Evolutionary conservation across 2,329 filamentous ascomycete genomes (phyloP), one percentile per base, ranked within the genome.

Genomic region (Penicillium sp.): DNA sequence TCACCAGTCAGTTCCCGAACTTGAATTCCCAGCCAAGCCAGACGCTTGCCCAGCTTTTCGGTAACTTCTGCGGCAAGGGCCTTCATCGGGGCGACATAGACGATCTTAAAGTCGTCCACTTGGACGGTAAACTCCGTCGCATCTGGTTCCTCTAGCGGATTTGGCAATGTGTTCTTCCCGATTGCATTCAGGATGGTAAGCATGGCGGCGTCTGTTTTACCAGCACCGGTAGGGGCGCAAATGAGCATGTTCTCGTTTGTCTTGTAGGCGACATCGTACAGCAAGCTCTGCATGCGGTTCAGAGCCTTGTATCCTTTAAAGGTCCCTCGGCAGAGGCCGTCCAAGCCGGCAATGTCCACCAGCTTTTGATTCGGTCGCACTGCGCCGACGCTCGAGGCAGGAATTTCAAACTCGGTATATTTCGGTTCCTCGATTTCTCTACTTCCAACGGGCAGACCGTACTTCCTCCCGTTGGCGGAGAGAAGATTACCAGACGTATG

Each of bases 61-160:
- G 95, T 98, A 41, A 99, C 90, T 77, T 99, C 95, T 7, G 96
- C 95, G 4, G 96, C 96, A 18, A 99, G 82, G 0, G 95, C 96
- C 76, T 99, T 99, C 96, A 99, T 99, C 0, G 95, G 96, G 1
- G 96, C 95, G 41, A 99, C 95, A 68, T 99, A 99, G 57, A 99
- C 92, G 68, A 99, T 94, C 77, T 99, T 98, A 83, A 98, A 97
- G 68, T 96, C 91, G 54, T 96, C 90, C 0, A 87, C 79, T 58
- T 89, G 84, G n/a, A 96, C 90, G 1, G 85, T 85, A 71, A 97
- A 97, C 40, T 96, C 90, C 0, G 83, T 87, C 0, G 89, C 87
- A 55, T 87, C 80, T 0, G 86, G 86, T 41, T 91, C 81, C 58
- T 96, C 91, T 10, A 89, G 82, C 0, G 93, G 94, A 65, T 87